Base-by-base conservation (phyloP, 2,329 filamentous ascomycete genomes). In the Myriosclerotinia scirpicola region DNA sequence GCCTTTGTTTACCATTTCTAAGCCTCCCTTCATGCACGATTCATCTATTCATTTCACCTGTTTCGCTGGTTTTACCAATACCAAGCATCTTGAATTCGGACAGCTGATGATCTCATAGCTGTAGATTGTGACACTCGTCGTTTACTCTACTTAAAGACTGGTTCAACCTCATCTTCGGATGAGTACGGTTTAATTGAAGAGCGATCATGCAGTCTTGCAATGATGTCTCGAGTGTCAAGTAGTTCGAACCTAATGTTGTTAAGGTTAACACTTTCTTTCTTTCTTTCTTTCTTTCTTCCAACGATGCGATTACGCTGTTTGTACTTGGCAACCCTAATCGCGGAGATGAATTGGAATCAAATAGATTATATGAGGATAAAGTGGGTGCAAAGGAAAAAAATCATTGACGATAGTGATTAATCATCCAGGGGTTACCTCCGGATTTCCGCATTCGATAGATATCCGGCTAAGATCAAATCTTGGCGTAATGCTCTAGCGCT, bases 321-420 rank as follows among this genome's bases (percentile, higher is more conserved):
- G 7, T 34, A 9, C 40, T 5, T 58, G 55, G 9, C 40, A 20
- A 42, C 15, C 55, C 2, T 5, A 40, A 59, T 50, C 14, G 20
- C 44, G 20, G 56, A 60, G 20, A 50, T 60, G 56, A 60, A 60
- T 12, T 48, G 9, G 42, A 59, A 59, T 59, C 26, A n/a, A 22
- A 36, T 59, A 59, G 56, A 59, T 59, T 36, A n/a, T 40, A 36
- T 46, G 56, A 59, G 26, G 56, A 59, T 36, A 14, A 15, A 22
- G 42, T 36, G 42, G 26, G 12, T 46, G 42, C 11, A 48, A 46
- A 48, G 22, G 26, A 34, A 59, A 46, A 46, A 4, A 3, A 30
- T 2, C 3, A 26, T 15, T 44, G 38, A 56, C 15, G 15, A 34
- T 26, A 3, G 26, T 58, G 14, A 59, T 59, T 59, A 22, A 48